Percentiles rank a stretch among this genome's conserved stretches.
phyloP scores from a whole-genome alignment of 2,329 filamentous ascomycete genomes.

The Fusarium scirpi region DNA sequence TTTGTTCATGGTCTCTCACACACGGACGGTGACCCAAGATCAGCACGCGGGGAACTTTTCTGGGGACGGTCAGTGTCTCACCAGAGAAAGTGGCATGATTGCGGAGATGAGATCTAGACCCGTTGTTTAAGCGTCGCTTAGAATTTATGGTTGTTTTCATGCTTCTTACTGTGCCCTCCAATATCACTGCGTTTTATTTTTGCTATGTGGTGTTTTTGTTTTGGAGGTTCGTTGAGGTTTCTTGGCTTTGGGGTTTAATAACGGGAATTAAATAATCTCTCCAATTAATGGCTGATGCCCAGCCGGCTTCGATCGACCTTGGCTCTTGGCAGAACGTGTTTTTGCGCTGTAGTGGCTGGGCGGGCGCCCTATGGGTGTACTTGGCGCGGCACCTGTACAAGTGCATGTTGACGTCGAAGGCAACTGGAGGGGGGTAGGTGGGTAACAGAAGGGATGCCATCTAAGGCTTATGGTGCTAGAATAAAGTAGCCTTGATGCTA shows the following conservation, averaged over 20 bases:
- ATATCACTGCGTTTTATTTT: not conserved
- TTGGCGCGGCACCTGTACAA: not conserved
- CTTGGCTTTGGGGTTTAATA: constrained; percentile 16
- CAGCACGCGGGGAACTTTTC: not conserved
- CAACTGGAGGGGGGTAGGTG: not conserved
- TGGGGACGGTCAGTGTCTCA: not conserved
- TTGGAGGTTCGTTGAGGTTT: not conserved
- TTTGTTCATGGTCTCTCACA: constrained; percentile 2
- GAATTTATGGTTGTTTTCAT: not conserved
- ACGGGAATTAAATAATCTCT: not conserved
- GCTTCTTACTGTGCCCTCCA: not conserved
- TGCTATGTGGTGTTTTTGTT: not conserved
- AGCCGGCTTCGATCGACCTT: constrained; percentile 33
- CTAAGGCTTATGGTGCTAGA: too few relatives aligned
- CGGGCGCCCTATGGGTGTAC: not conserved
- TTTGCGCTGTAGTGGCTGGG: constrained; percentile 27
- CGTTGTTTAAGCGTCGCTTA: constrained; percentile 30
- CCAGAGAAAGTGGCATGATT: constrained; percentile 17
- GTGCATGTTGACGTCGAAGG: not conserved
- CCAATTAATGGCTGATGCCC: constrained; percentile 35
- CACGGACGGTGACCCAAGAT: not conserved
- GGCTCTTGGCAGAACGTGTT: constrained; percentile 41
- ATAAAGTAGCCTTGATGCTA: too few relatives aligned
- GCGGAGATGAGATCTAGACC: constrained; percentile 29
- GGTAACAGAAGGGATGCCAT: too few relatives aligned